phyloP scores from a whole-genome alignment of 164 flowering plant species.

The Vitis vinifera region DNA sequence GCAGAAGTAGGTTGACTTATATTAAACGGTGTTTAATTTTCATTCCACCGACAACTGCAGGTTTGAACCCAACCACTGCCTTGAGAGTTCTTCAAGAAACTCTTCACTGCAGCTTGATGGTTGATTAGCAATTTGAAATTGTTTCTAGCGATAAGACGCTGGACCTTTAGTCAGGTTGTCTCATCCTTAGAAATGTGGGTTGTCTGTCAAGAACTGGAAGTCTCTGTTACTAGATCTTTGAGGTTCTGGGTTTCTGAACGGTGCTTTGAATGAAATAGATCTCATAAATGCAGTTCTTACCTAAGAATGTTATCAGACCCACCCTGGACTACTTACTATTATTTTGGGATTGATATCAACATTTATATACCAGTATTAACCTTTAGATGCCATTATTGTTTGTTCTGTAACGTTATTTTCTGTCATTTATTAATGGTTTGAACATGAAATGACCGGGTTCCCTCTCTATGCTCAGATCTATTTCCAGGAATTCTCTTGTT shows the following conservation, averaged over 20 bases:
- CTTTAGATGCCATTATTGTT: neutral
- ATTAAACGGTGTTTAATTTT: too few species aligned
- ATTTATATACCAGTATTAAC: too few species aligned
- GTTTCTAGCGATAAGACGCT: neutral
- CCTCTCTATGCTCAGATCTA: slow-evolving; percentile 57
- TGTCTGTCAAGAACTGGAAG: neutral
- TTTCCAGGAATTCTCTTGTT: slow-evolving; percentile 54
- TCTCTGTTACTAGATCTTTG: neutral
- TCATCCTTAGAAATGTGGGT: neutral
- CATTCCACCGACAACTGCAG: too few species aligned
- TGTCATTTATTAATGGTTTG: neutral
- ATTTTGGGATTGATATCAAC: too few species aligned
- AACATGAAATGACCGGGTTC: neutral
- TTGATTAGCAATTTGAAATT: too few species aligned
- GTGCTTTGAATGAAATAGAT: neutral
- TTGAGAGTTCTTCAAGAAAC: too few species aligned
- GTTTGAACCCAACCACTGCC: too few species aligned
- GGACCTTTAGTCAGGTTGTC: neutral
- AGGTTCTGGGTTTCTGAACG: too few species aligned
- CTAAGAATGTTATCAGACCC: neutral
- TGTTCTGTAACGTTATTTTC: neutral
- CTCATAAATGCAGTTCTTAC: neutral
- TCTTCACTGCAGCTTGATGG: too few species aligned
- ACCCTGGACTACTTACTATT: too few species aligned
- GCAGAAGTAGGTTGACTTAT: too few species aligned